Conservation (phyloP, 2,329 filamentous ascomycete genomes). For the Incumbomyces lentus region DNA sequence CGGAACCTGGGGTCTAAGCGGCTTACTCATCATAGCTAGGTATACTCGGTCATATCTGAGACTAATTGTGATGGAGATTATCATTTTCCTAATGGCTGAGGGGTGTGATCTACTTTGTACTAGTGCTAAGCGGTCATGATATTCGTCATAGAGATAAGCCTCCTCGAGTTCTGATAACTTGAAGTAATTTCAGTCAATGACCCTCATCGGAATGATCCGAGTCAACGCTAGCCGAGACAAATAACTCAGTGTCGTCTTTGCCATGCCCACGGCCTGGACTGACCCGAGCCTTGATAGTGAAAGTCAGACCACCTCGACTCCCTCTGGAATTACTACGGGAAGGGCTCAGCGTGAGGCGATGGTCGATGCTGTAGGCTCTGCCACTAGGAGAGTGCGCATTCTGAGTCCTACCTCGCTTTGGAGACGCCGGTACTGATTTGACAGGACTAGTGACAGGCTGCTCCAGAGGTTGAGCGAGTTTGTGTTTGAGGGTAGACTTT, state of each 20-base stretch:
- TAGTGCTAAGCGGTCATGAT: neutral
- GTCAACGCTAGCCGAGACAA: constrained; percentile 2
- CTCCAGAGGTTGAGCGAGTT: neutral
- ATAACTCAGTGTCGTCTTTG: constrained; percentile 5
- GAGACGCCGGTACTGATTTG: constrained; percentile 12
- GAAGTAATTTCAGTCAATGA: neutral
- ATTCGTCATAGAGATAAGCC: neutral
- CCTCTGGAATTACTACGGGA: constrained; percentile 16
- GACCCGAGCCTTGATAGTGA: constrained; percentile 18
- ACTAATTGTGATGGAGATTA: no score
- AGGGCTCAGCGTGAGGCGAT: constrained; percentile 15
- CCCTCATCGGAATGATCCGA: constrained; percentile 4
- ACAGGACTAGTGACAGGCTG: neutral
- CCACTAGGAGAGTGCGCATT: constrained; percentile 10
- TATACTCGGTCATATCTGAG: no score
- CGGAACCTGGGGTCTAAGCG: no score
- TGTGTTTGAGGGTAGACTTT: constrained; percentile 1
- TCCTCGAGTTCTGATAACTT: neutral
- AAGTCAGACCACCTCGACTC: constrained; percentile 12
- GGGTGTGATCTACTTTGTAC: no score
- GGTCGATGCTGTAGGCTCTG: constrained; percentile 10
- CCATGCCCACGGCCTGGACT: constrained; percentile 14
- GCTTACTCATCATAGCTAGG: no score
- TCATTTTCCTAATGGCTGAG: no score
- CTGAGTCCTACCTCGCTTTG: constrained; percentile 11